Percentiles rank a stretch among this genome's conserved stretches.
These are phyloP conservation scores for Triticum urartu DNA, from an alignment of 176 grass and related monocot genomes.

Conservation along the genomic window DNA sequence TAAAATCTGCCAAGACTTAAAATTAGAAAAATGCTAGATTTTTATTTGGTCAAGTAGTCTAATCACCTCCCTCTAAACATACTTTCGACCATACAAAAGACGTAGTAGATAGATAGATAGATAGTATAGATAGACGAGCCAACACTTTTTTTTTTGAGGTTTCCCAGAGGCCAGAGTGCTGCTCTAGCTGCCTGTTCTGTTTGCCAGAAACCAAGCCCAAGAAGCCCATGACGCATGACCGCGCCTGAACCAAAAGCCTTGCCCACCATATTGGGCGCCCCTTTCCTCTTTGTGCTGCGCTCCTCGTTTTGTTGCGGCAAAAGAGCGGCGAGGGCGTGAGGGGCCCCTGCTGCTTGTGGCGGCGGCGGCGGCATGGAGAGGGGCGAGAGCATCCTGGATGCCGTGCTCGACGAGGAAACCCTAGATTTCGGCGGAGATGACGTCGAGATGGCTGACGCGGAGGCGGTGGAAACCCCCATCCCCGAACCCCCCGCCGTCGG, in stretches of 20 bases:
- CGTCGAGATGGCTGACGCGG: slow-evolving; percentile 71
- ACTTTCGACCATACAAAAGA: too few species aligned
- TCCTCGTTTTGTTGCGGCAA: neutral
- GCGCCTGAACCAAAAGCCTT: neutral
- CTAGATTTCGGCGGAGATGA: slow-evolving; percentile 47
- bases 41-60: too few species aligned
- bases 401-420: slow-evolving; percentile 32
- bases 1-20: too few species aligned
- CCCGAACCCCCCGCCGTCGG: neutral
- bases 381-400: slow-evolving; percentile 23
- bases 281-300: neutral
- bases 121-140: too few species aligned
- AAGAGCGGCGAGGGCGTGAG: neutral
- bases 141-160: too few species aligned
- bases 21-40: too few species aligned
- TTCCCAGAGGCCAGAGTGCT: too few species aligned
- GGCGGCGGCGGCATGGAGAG: slow-evolving; percentile 34
- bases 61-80: too few species aligned
- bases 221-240: too few species aligned
- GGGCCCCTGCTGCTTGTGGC: neutral
- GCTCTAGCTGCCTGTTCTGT: too few species aligned
- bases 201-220: too few species aligned
- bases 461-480: slow-evolving; percentile 15
- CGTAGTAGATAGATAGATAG: too few species aligned
- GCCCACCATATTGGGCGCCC: neutral